Evolutionary conservation across 192 early-diverging fungal genomes (phyloP).

Genomic region (Linnemannia elongata): DNA sequence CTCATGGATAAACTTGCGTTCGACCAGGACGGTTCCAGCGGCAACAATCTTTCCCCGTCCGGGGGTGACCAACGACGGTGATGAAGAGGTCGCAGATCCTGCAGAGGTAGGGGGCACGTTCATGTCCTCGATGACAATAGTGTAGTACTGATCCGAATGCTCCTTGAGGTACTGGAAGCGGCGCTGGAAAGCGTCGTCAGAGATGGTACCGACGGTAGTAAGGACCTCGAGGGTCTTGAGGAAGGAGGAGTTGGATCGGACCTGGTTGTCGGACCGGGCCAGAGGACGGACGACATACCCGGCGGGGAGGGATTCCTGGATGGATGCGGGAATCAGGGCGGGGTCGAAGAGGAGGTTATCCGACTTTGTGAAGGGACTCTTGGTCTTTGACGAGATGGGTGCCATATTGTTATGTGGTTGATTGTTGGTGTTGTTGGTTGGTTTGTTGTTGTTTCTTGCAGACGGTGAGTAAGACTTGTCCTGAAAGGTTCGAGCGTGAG

Average conservation of each 20-base stretch:
- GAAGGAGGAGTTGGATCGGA: constrained; percentile 69
- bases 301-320: constrained; percentile 70
- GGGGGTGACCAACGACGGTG: constrained; percentile 64
- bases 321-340: constrained; percentile 76
- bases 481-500: neutral
- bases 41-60: constrained; percentile 75
- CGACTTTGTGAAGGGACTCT: constrained; percentile 50
- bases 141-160: constrained; percentile 85
- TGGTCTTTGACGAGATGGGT: constrained; percentile 11
- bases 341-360: constrained; percentile 72
- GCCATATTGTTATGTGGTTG: constrained; percentile 20
- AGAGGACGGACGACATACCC: constrained; percentile 82
- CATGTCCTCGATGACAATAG: constrained; percentile 78
- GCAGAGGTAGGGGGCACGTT: constrained; percentile 32
- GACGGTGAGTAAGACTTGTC: neutral
- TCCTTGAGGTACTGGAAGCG: constrained; percentile 82
- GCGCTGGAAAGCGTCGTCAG: constrained; percentile 77
- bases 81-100: constrained; percentile 21
- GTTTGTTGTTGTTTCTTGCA: neutral
- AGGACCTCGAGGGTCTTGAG: constrained; percentile 73
- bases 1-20: constrained; percentile 88
- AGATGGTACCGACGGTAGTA: constrained; percentile 80
- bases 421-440: neutral
- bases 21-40: constrained; percentile 85
- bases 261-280: constrained; percentile 75